Base-by-base conservation (phyloP, 106 monocot genomes). In the Dioscorea alata region DNA sequence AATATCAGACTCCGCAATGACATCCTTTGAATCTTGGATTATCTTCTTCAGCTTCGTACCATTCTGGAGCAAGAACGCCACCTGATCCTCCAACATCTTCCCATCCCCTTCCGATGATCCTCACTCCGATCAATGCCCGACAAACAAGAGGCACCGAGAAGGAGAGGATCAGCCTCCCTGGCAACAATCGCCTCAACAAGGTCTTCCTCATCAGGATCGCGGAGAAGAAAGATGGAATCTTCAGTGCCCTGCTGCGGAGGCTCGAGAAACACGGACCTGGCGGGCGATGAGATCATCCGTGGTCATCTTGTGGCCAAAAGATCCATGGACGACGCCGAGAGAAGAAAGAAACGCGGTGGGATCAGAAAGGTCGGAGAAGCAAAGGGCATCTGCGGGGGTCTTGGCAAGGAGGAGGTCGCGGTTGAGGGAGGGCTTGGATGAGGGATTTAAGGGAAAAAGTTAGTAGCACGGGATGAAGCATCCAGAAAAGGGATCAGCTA, bases 31-130 rank as follows among this genome's bases (percentile, higher is more conserved):
- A 63, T 99, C 99, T 59, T 99, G 84, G 51, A 93, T 87, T 1
- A 99, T 93, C 77, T 90, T 93, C 74, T 99, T 99, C 70, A 99
- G 63, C 72, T 99, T 99, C 25, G 99, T 99, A 0, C 74, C 60
- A 64, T 66, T 83, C 65, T 90, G 87, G 5, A 99, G 85, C 54
- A 99, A 80, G 78, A 76, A 81, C 22, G 99, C 92, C 32, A 93
- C 93, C 76, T 99, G 85, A 56, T 99, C 99, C 71, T 99, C 99
- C 84, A 99, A 78, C 99, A 99, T 93, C 83, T 79, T 79, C 23
- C 8, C 52, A 25, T 63, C 51, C 71, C 48, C 23, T 17, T 50
- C 42, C 42, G 64, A 33, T 54, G 31, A 57, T 10, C 31, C 16
- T 20, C 21, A 3, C 48, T 4, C 16, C 22, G 6, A n/a, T 17